Percentiles rank a stretch among this genome's conserved stretches.
Conservation (phyloP, 2,329 filamentous ascomycete genomes). For the Chrysoporthe austroafricana region DNA sequence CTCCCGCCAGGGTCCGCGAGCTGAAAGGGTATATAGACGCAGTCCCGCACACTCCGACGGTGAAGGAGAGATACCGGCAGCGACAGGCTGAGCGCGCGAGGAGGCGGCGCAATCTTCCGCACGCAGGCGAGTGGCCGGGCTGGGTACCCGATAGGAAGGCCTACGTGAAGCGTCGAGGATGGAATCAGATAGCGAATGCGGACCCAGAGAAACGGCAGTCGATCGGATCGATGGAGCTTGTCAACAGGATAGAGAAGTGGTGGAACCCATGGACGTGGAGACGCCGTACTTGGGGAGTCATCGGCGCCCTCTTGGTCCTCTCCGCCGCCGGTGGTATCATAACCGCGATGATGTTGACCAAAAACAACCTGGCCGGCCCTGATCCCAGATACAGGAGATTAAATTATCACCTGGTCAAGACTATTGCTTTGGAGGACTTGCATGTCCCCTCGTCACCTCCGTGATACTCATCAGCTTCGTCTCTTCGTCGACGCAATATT, state of each 20-base stretch:
- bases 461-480: background rate
- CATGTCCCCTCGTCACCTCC: conserved; percentile 8
- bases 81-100: conserved; percentile 16
- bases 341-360: conserved; percentile 46
- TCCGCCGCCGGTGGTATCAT: conserved; percentile 52
- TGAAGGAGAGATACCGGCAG: conserved; percentile 19
- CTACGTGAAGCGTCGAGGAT: background rate
- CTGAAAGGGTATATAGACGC: conserved; percentile 12
- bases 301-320: conserved; percentile 41
- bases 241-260: conserved; percentile 1
- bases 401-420: conserved; percentile 52
- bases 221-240: background rate
- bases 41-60: conserved; percentile 13
- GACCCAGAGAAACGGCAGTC: background rate
- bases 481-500: background rate
- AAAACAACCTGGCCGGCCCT: conserved; percentile 34
- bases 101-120: conserved; percentile 5
- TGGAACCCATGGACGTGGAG: conserved; percentile 50
- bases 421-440: conserved; percentile 53
- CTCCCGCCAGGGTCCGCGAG: conserved; percentile 17
- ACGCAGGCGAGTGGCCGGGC: background rate
- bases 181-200: background rate
- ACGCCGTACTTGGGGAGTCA: conserved; percentile 52
- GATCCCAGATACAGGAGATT: conserved; percentile 55
- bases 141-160: conserved; percentile 2